A percentile compares a stretch with the other conserved stretches of the same genome.
These are phyloP conservation scores for Sporothrix phasma DNA, from an alignment of 2,329 filamentous ascomycete species.

Conservation along the genomic window DNA sequence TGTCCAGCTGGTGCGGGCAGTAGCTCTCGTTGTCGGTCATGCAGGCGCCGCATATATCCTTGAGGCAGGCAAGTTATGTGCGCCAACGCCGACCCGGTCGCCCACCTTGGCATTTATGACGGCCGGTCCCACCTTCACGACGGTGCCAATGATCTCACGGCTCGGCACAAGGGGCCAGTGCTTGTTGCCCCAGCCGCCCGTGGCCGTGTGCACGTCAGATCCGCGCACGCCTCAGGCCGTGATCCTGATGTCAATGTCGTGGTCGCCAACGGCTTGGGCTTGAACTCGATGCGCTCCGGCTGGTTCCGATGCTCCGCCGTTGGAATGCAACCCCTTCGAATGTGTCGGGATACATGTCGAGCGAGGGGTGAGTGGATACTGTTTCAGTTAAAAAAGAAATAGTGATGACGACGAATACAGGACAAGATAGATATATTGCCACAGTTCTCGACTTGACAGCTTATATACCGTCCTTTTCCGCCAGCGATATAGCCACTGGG, in stretches of 20 bases:
- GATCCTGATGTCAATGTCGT: conserved; percentile 82
- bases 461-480: neutral
- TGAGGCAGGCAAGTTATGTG: conserved; percentile 55
- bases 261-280: conserved; percentile 78
- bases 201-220: conserved; percentile 62
- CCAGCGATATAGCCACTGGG: neutral
- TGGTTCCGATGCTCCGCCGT: conserved; percentile 44
- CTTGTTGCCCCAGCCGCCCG: conserved; percentile 56
- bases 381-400: neutral
- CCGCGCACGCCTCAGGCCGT: conserved; percentile 70
- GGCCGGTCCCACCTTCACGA: conserved; percentile 55
- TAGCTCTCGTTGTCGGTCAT: conserved; percentile 59
- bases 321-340: conserved; percentile 52
- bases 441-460: neutral
- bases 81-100: conserved; percentile 57
- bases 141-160: conserved; percentile 62
- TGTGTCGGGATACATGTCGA: conserved; percentile 46
- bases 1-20: conserved; percentile 50
- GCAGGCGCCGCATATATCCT: conserved; percentile 45
- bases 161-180: conserved; percentile 56
- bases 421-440: no score
- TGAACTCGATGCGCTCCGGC: conserved; percentile 63
- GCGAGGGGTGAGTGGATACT: conserved; percentile 11
- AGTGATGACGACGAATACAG: neutral
- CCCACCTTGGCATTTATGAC: conserved; percentile 51